These are phyloP conservation scores for Kurtzmaniella quercitrusa DNA, from an alignment of 1,139 yeast genomes.

Conservation along the genomic window DNA sequence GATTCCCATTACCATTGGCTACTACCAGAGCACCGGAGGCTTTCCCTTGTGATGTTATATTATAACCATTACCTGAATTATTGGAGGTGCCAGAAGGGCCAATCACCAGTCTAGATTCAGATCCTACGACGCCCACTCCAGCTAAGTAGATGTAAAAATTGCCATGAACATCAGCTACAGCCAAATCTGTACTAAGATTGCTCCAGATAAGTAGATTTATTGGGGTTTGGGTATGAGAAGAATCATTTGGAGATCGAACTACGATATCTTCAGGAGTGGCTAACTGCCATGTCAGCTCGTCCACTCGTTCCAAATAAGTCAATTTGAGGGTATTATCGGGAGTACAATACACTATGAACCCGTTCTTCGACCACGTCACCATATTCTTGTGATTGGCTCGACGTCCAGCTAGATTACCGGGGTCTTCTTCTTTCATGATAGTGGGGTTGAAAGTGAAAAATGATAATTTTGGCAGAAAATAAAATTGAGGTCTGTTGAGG, in stretches of 20 bases:
- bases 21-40: conserved; percentile 1
- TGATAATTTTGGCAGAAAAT: neutral
- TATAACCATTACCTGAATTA: conserved; percentile 8
- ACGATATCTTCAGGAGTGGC: conserved; percentile 47
- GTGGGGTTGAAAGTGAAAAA: neutral
- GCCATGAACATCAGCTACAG: conserved; percentile 46
- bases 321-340: conserved; percentile 38
- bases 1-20: conserved; percentile 7
- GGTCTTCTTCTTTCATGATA: neutral
- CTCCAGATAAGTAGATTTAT: conserved; percentile 41
- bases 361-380: conserved; percentile 73
- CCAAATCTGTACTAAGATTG: conserved; percentile 50
- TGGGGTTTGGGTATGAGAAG: conserved; percentile 18
- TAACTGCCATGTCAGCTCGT: conserved; percentile 64
- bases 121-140: conserved; percentile 36
- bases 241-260: conserved; percentile 26
- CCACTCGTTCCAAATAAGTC: conserved; percentile 59
- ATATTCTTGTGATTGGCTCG: neutral
- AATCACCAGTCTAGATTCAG: neutral
- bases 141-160: conserved; percentile 46
- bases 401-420: neutral
- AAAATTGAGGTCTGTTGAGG: neutral
- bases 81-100: neutral
- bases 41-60: neutral
- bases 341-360: conserved; percentile 60